Evolutionary conservation across 2,329 filamentous ascomycete genomes (phyloP), one percentile per base, ranked within the genome.

Genomic region (Acephala macrosclerotiorum): DNA sequence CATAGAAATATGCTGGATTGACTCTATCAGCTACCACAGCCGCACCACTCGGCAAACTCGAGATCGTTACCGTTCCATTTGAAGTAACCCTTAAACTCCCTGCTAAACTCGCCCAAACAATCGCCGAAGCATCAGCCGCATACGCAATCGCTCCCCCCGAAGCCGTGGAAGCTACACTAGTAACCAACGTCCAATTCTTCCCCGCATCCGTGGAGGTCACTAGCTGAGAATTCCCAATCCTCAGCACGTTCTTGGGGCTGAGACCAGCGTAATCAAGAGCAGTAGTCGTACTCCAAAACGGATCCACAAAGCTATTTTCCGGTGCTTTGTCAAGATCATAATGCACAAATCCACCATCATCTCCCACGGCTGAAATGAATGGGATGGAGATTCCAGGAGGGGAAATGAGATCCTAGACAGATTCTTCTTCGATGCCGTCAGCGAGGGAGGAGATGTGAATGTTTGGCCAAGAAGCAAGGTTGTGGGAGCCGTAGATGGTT

Each of bases 401-500:
- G 2, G 64, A 61, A n/a, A 72, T 60, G 1, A 75, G 65, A 36
- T 64, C 53, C 16, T 66, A 57, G 12, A 72, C 69, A 14, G 72
- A 61, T 38, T 63, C 70, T 58, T 75, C 73, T 59, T 75, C 73
- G 8, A 74, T 70, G 1, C 73, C 73, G 35, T 68, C 66, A 16
- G 73, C 73, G 12, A 73, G 60, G 25, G 69, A 60, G 20, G 61
- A 47, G 47, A 68, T 64, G 33, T 67, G 65, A 1, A 61, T 25
- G 14, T 47, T 42, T 29, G 64, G 64, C 64, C 64, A 70, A 18
- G 47, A 65, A 1, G 42, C 40, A 12, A 73, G 61, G 53, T 74
- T 67, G 53, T 71, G 68, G 2, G 85, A 84, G 9, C 84, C 84
- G 42, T 81, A 85, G 58, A 86, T 75, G 0, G 84, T 86, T 20